These are phyloP conservation scores for Solanum hybrid DNA, from an alignment of 305 asterid species.

Conservation along the genomic window DNA sequence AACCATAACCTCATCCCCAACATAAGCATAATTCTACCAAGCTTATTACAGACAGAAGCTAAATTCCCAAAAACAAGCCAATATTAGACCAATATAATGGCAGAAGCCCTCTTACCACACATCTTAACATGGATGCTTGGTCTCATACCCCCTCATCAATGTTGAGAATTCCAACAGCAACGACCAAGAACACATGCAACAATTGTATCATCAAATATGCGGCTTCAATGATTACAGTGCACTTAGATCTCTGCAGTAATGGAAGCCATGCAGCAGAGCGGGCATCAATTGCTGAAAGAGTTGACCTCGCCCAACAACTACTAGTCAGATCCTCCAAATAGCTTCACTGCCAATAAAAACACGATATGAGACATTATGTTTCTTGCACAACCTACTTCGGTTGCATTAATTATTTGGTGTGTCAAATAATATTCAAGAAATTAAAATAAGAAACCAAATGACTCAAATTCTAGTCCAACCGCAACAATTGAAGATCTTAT, in stretches of 20 bases:
- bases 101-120: conserved; percentile 1
- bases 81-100: neutral
- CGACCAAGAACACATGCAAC: neutral
- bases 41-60: neutral
- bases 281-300: neutral
- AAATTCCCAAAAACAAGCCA: neutral
- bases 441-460: neutral
- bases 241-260: neutral
- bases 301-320: conserved; percentile 1
- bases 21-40: neutral
- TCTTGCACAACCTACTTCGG: neutral
- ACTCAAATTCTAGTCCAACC: neutral
- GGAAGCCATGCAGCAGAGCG: neutral
- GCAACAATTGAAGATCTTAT: neutral
- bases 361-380: neutral
- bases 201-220: neutral
- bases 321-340: neutral
- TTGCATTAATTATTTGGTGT: neutral
- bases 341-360: neutral
- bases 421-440: neutral
- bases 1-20: neutral
- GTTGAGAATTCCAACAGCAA: neutral
- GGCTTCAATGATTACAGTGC: neutral
- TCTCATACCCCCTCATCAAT: neutral
- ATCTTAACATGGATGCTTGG: neutral